Evolutionary conservation across 345 rosid species (phyloP), one percentile per base, ranked within the genome.

Genomic region (Rhizophora mangle): DNA sequence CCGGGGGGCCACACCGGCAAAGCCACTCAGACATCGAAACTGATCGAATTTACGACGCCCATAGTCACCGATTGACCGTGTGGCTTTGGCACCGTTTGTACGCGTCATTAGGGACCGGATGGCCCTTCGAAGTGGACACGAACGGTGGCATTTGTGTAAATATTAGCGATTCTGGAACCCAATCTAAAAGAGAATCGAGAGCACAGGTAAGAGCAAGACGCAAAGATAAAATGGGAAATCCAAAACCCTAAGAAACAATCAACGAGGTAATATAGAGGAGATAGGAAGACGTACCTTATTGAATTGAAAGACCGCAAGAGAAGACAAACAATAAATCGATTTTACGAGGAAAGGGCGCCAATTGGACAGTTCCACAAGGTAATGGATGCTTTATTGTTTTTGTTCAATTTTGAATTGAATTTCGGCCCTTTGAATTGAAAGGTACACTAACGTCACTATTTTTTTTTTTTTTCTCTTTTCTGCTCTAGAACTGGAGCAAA

Each of bases 131-230:
- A 39, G 83, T 74, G 7, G 87, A 72, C 65, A 78, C 66, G 65
- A 86, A 88, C 54, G 94, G 91, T 68, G 79, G 87, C 96, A 93
- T 90, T 83, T 73, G 46, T 73, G 46, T 3, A 68, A 36, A 24
- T 53, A 55, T 20, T 11, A 47, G 6, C 29, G 65, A 73, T 36
- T 6, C 6, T 46, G 22, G 27, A 52, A 39, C 60, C 69, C 37
- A 20, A 58, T n/a, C 54, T 22, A 27, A 54, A 54, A 37, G 2
- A 15, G 9, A 62, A 16, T 26, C 27, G 37, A 32, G 24, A 65
- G 22, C 19, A 31, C 32, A 13, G 61, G 37, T 16, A 19, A 32
- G 65, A 18, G 29, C 34, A 8, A 1, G 37, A 34, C 37, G 37
- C 9, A 34, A 8, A 34, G 37, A 34, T 34, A 26, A n/a, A 34